These are phyloP conservation scores for Pseudomicrostroma phylloplanum DNA, from an alignment of 1,284 basidiomycete species.

Conservation along the genomic window DNA sequence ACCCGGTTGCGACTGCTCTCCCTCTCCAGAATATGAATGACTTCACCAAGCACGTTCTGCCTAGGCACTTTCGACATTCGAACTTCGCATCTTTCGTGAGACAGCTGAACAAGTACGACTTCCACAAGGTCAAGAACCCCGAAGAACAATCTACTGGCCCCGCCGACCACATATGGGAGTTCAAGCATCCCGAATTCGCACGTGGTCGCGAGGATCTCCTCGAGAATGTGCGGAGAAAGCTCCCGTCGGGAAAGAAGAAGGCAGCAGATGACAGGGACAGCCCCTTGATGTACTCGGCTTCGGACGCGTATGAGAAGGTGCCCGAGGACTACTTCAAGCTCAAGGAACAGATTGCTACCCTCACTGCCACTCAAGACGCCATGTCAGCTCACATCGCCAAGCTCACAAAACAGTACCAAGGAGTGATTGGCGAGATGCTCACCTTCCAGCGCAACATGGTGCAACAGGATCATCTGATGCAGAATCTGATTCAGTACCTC, in stretches of 20 bases:
- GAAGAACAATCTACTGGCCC: constrained; percentile 62
- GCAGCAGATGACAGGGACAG: constrained; percentile 21
- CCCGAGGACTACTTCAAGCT: constrained; percentile 35
- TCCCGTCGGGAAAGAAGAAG: constrained; percentile 58
- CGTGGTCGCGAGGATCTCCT: constrained; percentile 67
- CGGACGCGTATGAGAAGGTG: constrained; percentile 21
- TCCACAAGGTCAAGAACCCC: constrained; percentile 76
- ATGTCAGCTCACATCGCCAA: constrained; percentile 55
- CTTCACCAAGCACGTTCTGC: constrained; percentile 87
- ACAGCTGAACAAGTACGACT: constrained; percentile 97
- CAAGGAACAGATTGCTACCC: constrained; percentile 30
- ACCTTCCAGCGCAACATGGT: constrained; percentile 76
- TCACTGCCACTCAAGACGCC: constrained; percentile 39
- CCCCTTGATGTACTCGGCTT: constrained; percentile 18
- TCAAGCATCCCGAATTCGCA: constrained; percentile 82
- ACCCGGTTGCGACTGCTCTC: not conserved
- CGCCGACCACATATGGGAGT: constrained; percentile 77
- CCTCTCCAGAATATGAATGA: constrained; percentile 78
- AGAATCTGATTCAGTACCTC: constrained; percentile 73
- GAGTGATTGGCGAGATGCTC: constrained; percentile 72
- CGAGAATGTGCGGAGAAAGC: constrained; percentile 85
- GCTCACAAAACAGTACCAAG: constrained; percentile 69
- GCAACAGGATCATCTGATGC: constrained; percentile 76
- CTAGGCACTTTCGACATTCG: constrained; percentile 91
- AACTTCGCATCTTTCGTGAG: constrained; percentile 65